These are phyloP conservation scores for Candolleomyces eurysporus DNA, from an alignment of 768 basidiomycete genomes.

Conservation along the genomic window DNA sequence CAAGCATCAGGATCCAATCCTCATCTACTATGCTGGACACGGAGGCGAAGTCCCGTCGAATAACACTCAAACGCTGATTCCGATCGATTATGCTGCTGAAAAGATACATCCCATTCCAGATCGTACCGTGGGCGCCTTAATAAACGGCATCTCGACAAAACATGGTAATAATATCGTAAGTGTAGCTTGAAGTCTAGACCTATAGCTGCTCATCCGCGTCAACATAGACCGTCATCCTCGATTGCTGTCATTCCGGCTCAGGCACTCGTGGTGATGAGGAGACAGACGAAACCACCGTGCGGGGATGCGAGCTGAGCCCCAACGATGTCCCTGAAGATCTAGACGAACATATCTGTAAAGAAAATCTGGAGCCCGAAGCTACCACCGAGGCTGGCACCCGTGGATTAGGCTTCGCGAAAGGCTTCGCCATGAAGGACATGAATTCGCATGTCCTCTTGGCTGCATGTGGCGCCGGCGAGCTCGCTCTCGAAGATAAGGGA, in stretches of 20 bases:
- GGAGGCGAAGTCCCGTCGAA: slow-evolving; percentile 20
- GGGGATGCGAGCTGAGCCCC: background rate
- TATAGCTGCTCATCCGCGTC: background rate
- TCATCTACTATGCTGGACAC: slow-evolving; percentile 47
- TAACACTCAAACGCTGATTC: slow-evolving; percentile 3
- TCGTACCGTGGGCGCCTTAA: slow-evolving; percentile 34
- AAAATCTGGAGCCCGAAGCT: no score
- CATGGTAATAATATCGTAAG: slow-evolving; percentile 46
- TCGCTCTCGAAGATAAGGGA: slow-evolving; percentile 12
- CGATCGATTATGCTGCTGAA: slow-evolving; percentile 6
- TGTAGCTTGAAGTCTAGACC: background rate
- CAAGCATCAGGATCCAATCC: slow-evolving; percentile 27
- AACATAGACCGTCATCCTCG: slow-evolving; percentile 42
- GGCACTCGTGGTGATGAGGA: slow-evolving; percentile 21
- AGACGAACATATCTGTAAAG: slow-evolving; percentile 23
- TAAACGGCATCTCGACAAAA: slow-evolving; percentile 32
- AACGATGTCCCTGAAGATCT: slow-evolving; percentile 15
- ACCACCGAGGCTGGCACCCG: background rate
- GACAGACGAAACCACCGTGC: background rate
- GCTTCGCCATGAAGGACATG: slow-evolving; percentile 22
- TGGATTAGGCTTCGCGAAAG: background rate
- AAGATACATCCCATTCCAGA: slow-evolving; percentile 38
- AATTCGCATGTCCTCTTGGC: slow-evolving; percentile 41
- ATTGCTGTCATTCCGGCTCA: slow-evolving; percentile 44
- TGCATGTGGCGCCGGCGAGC: slow-evolving; percentile 38